Evolutionary conservation across 208 protist species (phyloP).

Genomic region (Porcisia deanei): DNA sequence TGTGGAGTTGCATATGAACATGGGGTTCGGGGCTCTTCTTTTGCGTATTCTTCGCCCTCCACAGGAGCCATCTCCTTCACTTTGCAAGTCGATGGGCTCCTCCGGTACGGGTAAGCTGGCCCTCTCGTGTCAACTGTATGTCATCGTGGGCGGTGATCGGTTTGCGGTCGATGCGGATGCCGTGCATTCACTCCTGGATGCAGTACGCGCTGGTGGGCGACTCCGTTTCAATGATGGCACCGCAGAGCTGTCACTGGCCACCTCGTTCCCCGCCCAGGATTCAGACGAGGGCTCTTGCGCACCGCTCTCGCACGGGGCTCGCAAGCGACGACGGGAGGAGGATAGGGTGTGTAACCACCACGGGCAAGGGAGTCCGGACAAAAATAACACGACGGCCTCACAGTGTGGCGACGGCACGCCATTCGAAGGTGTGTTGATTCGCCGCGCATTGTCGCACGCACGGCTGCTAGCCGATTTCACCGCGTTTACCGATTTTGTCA

Average conservation of each 20-base stretch:
- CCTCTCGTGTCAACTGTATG: conserved; percentile 32
- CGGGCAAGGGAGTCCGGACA: background rate
- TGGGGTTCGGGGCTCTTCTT: conserved; percentile 47
- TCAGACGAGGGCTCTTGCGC: background rate
- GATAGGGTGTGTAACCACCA: background rate
- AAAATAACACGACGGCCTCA: background rate
- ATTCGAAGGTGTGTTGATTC: conserved; percentile 42
- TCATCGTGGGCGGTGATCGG: conserved; percentile 32
- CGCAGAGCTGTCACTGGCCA: conserved; percentile 16
- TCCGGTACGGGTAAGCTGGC: conserved; percentile 8
- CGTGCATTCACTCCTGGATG: background rate
- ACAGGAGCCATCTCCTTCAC: background rate
- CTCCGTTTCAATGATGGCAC: conserved; percentile 15
- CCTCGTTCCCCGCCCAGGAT: background rate
- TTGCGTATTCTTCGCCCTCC: conserved; percentile 7
- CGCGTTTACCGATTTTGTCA: conserved; percentile 53
- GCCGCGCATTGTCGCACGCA: conserved; percentile 60
- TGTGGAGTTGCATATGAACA: conserved; percentile 54
- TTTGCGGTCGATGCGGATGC: conserved; percentile 8
- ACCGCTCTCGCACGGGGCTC: background rate
- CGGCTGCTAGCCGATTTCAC: conserved; percentile 50
- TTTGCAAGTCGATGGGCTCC: background rate
- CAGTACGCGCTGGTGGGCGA: conserved; percentile 3
- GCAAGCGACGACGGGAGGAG: conserved; percentile 11
- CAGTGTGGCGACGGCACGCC: background rate